Percentiles rank a stretch among this genome's conserved stretches.
Evolutionary conservation across 2,329 filamentous ascomycete genomes (phyloP).

Genomic region (Phoma sp.): DNA sequence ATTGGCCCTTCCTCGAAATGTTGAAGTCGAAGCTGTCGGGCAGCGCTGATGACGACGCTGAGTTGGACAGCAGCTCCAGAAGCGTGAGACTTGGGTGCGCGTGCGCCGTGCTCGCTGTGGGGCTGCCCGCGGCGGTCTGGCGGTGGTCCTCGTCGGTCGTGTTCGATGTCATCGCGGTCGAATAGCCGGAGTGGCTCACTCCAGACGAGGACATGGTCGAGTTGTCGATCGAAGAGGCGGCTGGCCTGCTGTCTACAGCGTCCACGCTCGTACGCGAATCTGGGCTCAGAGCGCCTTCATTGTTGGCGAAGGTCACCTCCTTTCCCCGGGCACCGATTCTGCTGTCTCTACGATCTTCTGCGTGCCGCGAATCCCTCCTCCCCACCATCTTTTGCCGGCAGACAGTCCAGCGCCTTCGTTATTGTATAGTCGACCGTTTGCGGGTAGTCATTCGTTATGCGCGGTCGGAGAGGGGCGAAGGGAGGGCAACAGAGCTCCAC

Average conservation of each 20-base stretch:
- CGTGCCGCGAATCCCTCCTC: conserved; percentile 25
- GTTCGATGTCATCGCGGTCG: conserved; percentile 44
- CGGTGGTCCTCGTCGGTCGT: conserved; percentile 39
- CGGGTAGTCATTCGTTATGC: background rate
- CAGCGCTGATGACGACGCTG: conserved; percentile 47
- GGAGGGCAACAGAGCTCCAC: conserved; percentile 13
- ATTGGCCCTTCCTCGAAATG: conserved; percentile 45
- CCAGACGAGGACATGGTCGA: conserved; percentile 36
- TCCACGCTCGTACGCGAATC: conserved; percentile 28
- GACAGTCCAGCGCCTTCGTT: conserved; percentile 1
- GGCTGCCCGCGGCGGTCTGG: conserved; percentile 21
- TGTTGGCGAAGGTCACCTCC: conserved; percentile 28
- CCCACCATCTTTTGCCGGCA: conserved; percentile 30
- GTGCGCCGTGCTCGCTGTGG: conserved; percentile 31
- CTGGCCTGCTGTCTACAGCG: conserved; percentile 34
- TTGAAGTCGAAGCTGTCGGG: conserved; percentile 47
- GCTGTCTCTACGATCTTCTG: conserved; percentile 25
- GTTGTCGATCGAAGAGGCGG: conserved; percentile 29
- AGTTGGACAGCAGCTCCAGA: conserved; percentile 48
- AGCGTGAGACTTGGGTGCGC: conserved; percentile 43
- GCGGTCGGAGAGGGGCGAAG: conserved; percentile 8
- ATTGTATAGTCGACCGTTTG: background rate
- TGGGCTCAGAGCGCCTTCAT: conserved; percentile 32
- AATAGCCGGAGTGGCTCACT: conserved; percentile 32
- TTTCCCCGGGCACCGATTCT: conserved; percentile 32